phyloP scores from a whole-genome alignment of 2,329 filamentous ascomycete genomes.

The Cladosporium velox region DNA sequence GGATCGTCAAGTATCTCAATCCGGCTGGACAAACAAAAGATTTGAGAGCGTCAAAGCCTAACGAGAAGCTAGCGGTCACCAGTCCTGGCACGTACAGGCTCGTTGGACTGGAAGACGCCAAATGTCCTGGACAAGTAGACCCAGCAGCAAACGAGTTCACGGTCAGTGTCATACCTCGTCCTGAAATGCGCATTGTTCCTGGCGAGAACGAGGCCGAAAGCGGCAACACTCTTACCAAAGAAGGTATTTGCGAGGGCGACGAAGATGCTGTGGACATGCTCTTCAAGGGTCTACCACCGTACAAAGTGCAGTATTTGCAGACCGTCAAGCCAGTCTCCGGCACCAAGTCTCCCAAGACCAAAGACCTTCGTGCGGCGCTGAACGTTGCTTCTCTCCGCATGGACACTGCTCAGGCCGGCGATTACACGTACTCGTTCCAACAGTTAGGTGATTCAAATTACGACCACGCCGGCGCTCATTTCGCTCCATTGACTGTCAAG shows the following conservation, averaged over 20 bases:
- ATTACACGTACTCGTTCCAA: conserved; percentile 83
- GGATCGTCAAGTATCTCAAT: conserved; percentile 72
- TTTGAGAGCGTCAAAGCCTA: conserved; percentile 42
- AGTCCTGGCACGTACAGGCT: conserved; percentile 74
- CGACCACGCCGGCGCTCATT: conserved; percentile 67
- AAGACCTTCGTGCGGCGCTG: conserved; percentile 74
- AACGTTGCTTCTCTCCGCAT: conserved; percentile 77
- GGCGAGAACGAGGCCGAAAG: conserved; percentile 59
- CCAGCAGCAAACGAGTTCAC: conserved; percentile 71
- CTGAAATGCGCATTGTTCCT: conserved; percentile 64
- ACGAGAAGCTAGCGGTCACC: conserved; percentile 35
- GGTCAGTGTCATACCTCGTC: conserved; percentile 82
- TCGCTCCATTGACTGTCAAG: conserved; percentile 68
- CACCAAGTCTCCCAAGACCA: conserved; percentile 62
- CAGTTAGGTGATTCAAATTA: conserved; percentile 85
- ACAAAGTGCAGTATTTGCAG: conserved; percentile 78
- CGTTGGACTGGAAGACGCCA: conserved; percentile 71
- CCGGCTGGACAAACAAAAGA: conserved; percentile 38
- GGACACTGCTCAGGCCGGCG: conserved; percentile 80
- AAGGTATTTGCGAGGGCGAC: conserved; percentile 90
- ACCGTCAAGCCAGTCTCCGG: conserved; percentile 70
- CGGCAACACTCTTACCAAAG: conserved; percentile 61
- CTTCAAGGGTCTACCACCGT: conserved; percentile 77
- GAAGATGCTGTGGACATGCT: conserved; percentile 83
- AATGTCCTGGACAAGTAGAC: conserved; percentile 82